phyloP scores from a whole-genome alignment of 2,329 filamentous ascomycete species.

The Aspergillus pseudoterreus region DNA sequence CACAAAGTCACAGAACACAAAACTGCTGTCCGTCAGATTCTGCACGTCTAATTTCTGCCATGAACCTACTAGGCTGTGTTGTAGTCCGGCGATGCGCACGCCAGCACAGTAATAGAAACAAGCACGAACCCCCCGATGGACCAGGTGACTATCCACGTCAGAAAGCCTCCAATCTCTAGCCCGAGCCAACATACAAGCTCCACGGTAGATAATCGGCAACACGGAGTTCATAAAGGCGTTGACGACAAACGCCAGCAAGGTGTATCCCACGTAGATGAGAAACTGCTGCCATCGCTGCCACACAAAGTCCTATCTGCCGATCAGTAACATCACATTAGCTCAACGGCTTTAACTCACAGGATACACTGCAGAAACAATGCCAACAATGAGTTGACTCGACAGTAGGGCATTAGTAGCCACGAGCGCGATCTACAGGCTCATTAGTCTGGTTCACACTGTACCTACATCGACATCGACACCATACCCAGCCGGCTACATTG shows the following conservation, averaged over 20 bases:
- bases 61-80: slow-evolving; percentile 56
- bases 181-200: slow-evolving; percentile 44
- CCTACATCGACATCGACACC: not conserved
- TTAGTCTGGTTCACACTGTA: slow-evolving; percentile 8
- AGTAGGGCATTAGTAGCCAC: slow-evolving; percentile 65
- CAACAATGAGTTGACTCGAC: slow-evolving; percentile 63
- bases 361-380: slow-evolving; percentile 60
- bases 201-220: slow-evolving; percentile 63
- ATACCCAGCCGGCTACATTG: slow-evolving; percentile 65
- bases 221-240: slow-evolving; percentile 63
- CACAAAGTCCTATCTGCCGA: slow-evolving; percentile 42
- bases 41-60: not conserved
- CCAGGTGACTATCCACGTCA: slow-evolving; percentile 53
- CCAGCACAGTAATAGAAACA: slow-evolving; percentile 65
- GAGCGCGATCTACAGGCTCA: slow-evolving; percentile 44
- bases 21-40: slow-evolving; percentile 13
- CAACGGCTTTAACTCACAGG: slow-evolving; percentile 26
- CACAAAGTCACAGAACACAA: slow-evolving; percentile 61
- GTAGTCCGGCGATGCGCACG: slow-evolving; percentile 63
- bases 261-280: slow-evolving; percentile 65
- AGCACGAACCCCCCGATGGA: slow-evolving; percentile 64
- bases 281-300: slow-evolving; percentile 66
- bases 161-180: not conserved
- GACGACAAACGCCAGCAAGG: slow-evolving; percentile 56
- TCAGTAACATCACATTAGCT: not conserved